These are phyloP conservation scores for Helichrysum umbraculigerum DNA, from an alignment of 129 eudicot genomes.

Conservation along the genomic window DNA sequence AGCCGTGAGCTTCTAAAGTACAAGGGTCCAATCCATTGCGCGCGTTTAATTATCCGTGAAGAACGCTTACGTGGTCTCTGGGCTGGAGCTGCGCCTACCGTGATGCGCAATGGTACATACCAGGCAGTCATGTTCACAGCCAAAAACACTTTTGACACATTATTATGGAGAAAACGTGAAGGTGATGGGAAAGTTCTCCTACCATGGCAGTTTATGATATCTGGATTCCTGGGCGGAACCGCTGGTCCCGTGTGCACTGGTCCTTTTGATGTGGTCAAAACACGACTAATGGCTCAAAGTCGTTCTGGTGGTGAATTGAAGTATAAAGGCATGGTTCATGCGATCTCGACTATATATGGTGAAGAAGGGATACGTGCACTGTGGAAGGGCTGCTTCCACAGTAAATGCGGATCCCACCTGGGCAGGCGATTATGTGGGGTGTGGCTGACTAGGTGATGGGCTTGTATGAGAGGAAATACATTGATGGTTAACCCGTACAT, in stretches of 20 bases:
- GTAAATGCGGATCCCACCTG: constrained; percentile 92
- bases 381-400: constrained; percentile 93
- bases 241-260: constrained; percentile 91
- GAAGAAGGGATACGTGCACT: constrained; percentile 81
- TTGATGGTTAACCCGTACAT: constrained; percentile 38
- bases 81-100: constrained; percentile 97
- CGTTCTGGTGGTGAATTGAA: constrained; percentile 57
- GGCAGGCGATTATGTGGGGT: constrained; percentile 98
- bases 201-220: constrained; percentile 94
- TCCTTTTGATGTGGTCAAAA: constrained; percentile 93
- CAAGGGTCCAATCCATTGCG: constrained; percentile 93
- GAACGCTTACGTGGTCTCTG: constrained; percentile 89
- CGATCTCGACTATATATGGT: constrained; percentile 59
- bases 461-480: constrained; percentile 66
- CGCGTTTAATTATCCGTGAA: constrained; percentile 68
- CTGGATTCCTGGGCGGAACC: constrained; percentile 86
- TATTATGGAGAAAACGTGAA: constrained; percentile 79
- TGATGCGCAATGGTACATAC: constrained; percentile 94
- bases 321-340: constrained; percentile 88
- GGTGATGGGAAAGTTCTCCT: constrained; percentile 74
- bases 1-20: constrained; percentile 70
- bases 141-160: constrained; percentile 64
- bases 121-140: constrained; percentile 98
- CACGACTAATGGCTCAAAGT: constrained; percentile 94
- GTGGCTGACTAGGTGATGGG: constrained; percentile 96